Base-by-base conservation (phyloP, 1,284 basidiomycete species). In the Sutorius eximius region DNA sequence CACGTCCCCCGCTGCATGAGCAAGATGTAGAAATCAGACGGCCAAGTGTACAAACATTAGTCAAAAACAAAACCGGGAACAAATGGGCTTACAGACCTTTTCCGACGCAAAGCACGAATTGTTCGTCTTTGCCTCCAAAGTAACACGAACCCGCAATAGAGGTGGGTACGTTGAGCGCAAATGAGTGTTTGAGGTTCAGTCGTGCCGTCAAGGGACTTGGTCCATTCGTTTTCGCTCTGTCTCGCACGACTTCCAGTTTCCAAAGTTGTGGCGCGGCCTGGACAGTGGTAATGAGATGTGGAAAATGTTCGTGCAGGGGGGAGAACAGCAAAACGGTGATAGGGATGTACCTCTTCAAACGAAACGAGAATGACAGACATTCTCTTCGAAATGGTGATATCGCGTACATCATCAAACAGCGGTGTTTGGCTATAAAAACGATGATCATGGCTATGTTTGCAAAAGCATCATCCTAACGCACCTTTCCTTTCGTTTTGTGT, bases 221-320 rank as follows among this genome's bases (percentile, higher is more conserved):
- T 64, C 73, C 49, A 44, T 65, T 42, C 22, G 53, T 55, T 16
- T 58, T 58, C 10, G 65, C 55, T 22, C 52, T 76, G 68, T 83
- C 82, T 57, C 81, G 83, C 38, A 89, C 74, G 24, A 81, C 67
- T 44, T 89, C 87, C 41, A 91, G 69, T 66, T 82, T 86, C 88
- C 89, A 91, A 3, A 91, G 73, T 67, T 91, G 88, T 0, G 89
- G 89, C 13, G 88, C 81, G 1, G 86, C 83, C 87, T 89, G 40
- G 29, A 40, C 11, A 13, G 32, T 2, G 44, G 5, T 16, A 18
- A 13, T 41, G 10, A 43, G 36, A n/a, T n/a, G 1, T 27, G 6
- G 6, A 12, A 22, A 12, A 16, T 6, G 13, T 10, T 24, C 11
- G 9, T 6, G 15, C 16, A n/a, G 12, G 32, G 32, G 30, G 2